A percentile compares a stretch with the other conserved stretches of the same genome.
These are phyloP conservation scores for Tremellales sp. DNA, from an alignment of 1,284 basidiomycete genomes.

Conservation along the genomic window DNA sequence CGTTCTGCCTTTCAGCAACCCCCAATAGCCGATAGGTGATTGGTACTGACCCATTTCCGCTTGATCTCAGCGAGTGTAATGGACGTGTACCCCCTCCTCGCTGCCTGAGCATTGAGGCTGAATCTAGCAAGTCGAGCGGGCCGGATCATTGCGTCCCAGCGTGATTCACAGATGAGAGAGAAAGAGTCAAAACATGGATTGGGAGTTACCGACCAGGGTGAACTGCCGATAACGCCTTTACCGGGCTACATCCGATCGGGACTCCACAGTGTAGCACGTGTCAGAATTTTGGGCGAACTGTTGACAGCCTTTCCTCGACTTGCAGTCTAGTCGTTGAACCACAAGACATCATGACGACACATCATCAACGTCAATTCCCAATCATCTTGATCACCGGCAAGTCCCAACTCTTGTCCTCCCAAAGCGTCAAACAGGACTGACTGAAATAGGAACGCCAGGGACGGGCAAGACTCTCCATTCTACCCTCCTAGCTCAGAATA, in stretches of 20 bases:
- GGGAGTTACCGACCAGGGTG: too few species aligned
- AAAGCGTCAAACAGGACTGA: neutral
- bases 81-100: neutral
- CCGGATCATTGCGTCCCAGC: neutral
- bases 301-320: too few species aligned
- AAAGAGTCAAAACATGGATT: neutral
- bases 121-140: too few species aligned
- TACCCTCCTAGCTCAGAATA: constrained; percentile 58
- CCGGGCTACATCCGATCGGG: too few species aligned
- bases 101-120: too few species aligned
- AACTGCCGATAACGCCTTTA: too few species aligned
- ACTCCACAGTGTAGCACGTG: too few species aligned
- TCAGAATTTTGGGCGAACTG: too few species aligned
- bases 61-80: neutral
- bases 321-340: too few species aligned
- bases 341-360: constrained; percentile 43
- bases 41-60: neutral
- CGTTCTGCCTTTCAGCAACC: constrained; percentile 6
- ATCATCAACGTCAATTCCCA: constrained; percentile 54
- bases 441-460: constrained; percentile 51
- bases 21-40: too few species aligned
- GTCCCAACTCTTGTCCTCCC: constrained; percentile 43
- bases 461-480: constrained; percentile 86
- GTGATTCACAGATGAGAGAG: neutral
- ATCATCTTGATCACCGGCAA: constrained; percentile 92